phyloP scores from a whole-genome alignment of 495 filamentous ascomycete species.

The Neohortaea acidophila region DNA sequence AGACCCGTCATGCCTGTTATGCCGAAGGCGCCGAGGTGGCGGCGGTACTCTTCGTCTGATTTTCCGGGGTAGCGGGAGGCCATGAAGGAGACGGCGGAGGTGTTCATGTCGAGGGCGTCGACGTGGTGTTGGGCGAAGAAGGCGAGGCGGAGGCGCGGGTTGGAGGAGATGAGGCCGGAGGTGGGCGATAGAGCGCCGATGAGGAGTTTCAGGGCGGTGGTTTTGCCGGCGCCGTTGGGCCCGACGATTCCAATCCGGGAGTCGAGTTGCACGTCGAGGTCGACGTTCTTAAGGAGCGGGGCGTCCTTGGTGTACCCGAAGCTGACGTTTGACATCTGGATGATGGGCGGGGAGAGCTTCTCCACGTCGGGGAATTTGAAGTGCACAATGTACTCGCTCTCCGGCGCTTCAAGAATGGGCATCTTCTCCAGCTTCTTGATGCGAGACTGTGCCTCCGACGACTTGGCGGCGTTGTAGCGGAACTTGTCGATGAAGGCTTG shows the following conservation, averaged over 20 bases:
- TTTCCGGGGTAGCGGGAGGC: slow-evolving; percentile 77
- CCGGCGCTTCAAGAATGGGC: slow-evolving; percentile 78
- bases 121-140: slow-evolving; percentile 99
- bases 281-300: slow-evolving; percentile 67
- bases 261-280: slow-evolving; percentile 93
- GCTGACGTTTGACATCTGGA: slow-evolving; percentile 85
- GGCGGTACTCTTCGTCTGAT: slow-evolving; percentile 90
- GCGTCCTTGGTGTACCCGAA: slow-evolving; percentile 81
- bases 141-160: slow-evolving; percentile 75
- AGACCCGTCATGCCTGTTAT: slow-evolving; percentile 95
- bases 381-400: slow-evolving; percentile 88
- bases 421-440: slow-evolving; percentile 99
- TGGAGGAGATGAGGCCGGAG: slow-evolving; percentile 65
- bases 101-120: slow-evolving; percentile 81
- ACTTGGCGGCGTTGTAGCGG: slow-evolving; percentile 98
- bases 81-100: slow-evolving; percentile 88
- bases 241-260: slow-evolving; percentile 97
- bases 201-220: slow-evolving; percentile 85
- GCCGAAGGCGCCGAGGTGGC: slow-evolving; percentile 91
- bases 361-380: slow-evolving; percentile 98
- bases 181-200: slow-evolving; percentile 71
- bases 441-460: slow-evolving; percentile 89
- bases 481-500: slow-evolving; percentile 99
- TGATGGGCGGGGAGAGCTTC: slow-evolving; percentile 90
- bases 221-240: slow-evolving; percentile 94